Evolutionary conservation across 2,329 filamentous ascomycete species (phyloP), one percentile per base, ranked within the genome.

Genomic region (Colletotrichum navitas): DNA sequence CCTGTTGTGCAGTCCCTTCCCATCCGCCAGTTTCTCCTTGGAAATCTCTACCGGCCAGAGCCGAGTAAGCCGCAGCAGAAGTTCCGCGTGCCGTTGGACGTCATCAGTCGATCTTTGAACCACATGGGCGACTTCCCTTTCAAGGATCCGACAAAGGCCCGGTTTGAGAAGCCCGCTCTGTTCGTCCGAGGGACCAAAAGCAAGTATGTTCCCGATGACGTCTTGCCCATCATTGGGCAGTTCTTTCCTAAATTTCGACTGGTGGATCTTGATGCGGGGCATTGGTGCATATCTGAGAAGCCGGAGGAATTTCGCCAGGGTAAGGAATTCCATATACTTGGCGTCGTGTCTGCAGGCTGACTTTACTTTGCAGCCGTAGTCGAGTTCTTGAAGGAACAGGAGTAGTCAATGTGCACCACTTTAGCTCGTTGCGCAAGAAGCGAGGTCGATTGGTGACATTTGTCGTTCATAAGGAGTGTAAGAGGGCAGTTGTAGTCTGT

Each of bases 261-360:
- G 39, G 89, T 86, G 60, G 92, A 95, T 81, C 83, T 97, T 41
- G 91, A 96, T 47, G 88, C 91, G 11, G 94, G 94, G 0, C 94
- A 97, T 80, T 97, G 94, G 94, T 84, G 97, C 6, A 94, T 95
- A 73, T 94, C 93, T n/a, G 94, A 97, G 84, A 91, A 94, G 76
- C 94, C 94, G 0, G 90, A 94, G 78, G 90, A 86, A 12, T 97
- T 97, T 75, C 89, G 91, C 78, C 84, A 88, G 85, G 91, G 93
- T 94, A 79, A 79, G 87, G 79, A 55, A 34, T 24, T 62, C 41
- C 67, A 47, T 24, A 14, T 26, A 29, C 18, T 8, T 11, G 24
- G 45, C 7, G 21, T 29, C 29, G 5, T 18, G 29, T 41, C n/a
- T 49, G 14, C 29, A 49, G 11, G 47, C 71, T 75, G 39, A 76